Percentiles rank a stretch among this genome's conserved stretches.
Evolutionary conservation across 1,139 yeast species (phyloP).

Genomic region (Hyphopichia burtonii): DNA sequence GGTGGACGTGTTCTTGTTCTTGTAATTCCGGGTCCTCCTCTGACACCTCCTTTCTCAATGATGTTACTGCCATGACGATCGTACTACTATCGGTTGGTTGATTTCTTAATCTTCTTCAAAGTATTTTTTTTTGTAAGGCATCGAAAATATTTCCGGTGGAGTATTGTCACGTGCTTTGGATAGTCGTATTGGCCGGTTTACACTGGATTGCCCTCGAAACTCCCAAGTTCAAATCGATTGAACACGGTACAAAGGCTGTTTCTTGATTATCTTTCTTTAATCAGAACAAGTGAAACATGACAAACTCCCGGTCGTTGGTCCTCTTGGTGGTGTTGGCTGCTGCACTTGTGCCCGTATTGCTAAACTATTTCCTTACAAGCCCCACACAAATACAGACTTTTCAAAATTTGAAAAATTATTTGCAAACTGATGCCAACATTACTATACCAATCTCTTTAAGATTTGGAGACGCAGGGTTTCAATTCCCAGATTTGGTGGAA

Average conservation of each 20-base stretch:
- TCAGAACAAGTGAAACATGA: too few species aligned
- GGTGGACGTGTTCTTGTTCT: conserved; percentile 81
- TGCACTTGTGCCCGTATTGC: neutral
- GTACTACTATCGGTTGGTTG: neutral
- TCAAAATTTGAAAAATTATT: conserved; percentile 9
- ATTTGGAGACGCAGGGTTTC: conserved; percentile 38
- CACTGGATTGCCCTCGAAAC: too few species aligned
- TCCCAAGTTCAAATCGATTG: too few species aligned
- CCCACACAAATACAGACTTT: neutral
- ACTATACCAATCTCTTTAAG: conserved; percentile 28
- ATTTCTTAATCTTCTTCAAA: neutral
- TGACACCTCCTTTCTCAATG: conserved; percentile 24
- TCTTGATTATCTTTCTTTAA: too few species aligned
- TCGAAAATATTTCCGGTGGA: neutral
- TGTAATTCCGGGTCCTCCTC: conserved; percentile 48
- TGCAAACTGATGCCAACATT: conserved; percentile 11
- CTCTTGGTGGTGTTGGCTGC: neutral
- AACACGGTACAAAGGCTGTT: too few species aligned
- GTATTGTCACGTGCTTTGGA: too few species aligned
- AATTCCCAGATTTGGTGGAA: conserved; percentile 46
- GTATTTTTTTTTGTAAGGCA: neutral
- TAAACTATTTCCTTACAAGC: neutral
- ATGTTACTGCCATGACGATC: conserved; percentile 28
- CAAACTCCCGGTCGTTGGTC: neutral
- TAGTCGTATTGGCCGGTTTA: too few species aligned